Evolutionary conservation across 176 grass and related monocot species (phyloP), one percentile per base, ranked within the genome.

Genomic region (Oryza meridionalis): DNA sequence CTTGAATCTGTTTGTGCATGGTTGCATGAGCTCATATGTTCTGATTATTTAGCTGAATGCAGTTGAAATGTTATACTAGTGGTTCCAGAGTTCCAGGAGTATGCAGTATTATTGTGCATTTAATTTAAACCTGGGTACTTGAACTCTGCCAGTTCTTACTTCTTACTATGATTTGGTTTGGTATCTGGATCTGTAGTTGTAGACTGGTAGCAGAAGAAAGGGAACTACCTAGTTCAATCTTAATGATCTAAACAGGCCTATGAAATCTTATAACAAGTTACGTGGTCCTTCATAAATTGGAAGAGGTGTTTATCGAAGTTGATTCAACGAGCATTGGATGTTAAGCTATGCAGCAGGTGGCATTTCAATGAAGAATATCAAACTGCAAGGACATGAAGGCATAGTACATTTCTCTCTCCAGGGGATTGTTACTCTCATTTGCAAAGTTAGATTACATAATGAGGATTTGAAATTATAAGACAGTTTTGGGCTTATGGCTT

Each of bases 21-120:
- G 21, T 86, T 83, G 65, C 47, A 74, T 73, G 11, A 75, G 80
- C 5, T 51, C 16, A 69, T 78, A 22, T 75, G 17, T 84, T 78
- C 21, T 67, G 7, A 1, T 66, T 27, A 62, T 37, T 77, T 67
- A 37, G 29, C 29, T 90, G 61, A 11, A 46, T 14, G 26, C 26
- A 35, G 16, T 59, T 77, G 37, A 65, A 42, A 40, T 77, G 37
- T 55, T 59, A 2, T 53, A 38, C 4, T 31, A 45, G 9, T 43
- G 13, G 32, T 62, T 62, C 58, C 58, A 62, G 21, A 62, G 5
- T 58, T 21, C 49, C 12, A 14, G 49, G 53, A 58, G 4, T 62
- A 5, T 76, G 25, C 2, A 31, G 29, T 69, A 33, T 17, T 29
- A 38, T 73, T 12, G 11, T 4, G 11, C 64, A 70, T 75, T 38